A percentile compares a stretch with the other conserved stretches of the same genome.
Conservation (phyloP, 306 rosid genomes). For the Trifolium repens region DNA sequence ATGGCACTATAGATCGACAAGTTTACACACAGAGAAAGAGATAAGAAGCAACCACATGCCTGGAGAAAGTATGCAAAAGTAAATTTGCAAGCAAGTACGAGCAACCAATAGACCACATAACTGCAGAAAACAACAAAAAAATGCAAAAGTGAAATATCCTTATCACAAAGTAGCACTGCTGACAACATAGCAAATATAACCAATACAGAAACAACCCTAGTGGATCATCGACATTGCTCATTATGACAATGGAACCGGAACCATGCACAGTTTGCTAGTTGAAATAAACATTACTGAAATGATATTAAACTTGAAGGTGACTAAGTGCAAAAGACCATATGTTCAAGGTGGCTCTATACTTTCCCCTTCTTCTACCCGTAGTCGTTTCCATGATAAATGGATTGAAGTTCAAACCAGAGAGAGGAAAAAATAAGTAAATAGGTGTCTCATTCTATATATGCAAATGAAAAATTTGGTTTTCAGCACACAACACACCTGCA, state of each 20-base stretch:
- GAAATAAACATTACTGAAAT: conserved; percentile 4
- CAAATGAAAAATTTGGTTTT: conserved; percentile 12
- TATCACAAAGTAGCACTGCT: conserved; percentile 27
- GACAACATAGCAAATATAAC: conserved; percentile 5
- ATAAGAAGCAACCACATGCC: conserved; percentile 54
- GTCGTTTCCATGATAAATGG: neutral
- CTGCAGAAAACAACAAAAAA: conserved; percentile 53
- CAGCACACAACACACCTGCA: conserved; percentile 65
- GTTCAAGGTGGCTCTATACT: neutral
- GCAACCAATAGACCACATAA: conserved; percentile 81
- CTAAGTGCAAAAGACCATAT: neutral
- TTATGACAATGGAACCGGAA: neutral
- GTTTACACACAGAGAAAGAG: neutral
- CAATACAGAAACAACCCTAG: neutral
- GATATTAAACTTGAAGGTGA: neutral
- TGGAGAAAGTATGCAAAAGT: conserved; percentile 94
- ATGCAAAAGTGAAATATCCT: conserved; percentile 9
- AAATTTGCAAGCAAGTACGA: conserved; percentile 84
- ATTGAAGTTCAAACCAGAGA: conserved; percentile 25
- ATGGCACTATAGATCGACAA: conserved; percentile 1
- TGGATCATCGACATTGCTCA: conserved; percentile 5
- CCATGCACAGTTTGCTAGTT: conserved; percentile 35
- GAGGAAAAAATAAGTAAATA: conserved; percentile 27
- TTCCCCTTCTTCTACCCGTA: neutral
- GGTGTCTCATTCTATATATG: neutral